Evolutionary conservation across 2,329 filamentous ascomycete species (phyloP), one percentile per base, ranked within the genome.

Genomic region (Aspergillus pseudoglaucus): DNA sequence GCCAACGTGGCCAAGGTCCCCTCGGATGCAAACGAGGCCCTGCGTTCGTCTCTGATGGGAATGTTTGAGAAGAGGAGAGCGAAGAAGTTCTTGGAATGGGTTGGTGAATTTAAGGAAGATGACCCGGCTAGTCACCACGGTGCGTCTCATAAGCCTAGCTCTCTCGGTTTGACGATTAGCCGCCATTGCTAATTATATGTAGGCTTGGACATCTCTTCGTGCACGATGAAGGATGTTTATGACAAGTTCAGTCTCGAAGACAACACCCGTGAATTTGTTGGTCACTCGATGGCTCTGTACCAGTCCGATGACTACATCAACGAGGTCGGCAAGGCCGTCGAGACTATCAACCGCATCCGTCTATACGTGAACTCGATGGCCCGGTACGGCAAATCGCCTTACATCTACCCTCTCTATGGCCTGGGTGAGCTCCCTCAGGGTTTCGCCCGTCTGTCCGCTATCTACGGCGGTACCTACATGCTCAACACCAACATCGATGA

Each of bases 391-490:
- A 97, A 96, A 75, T 97, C 90, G 10, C 94, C 93, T 41, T 98
- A 97, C 78, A 97, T 98, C 76, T 98, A 98, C 79, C 94, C 93
- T 43, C 84, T 97, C 27, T 98, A 98, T 75, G 93, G 93, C 53
- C 83, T 98, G 44, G 93, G 87, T 67, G 93, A 98, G 76, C 85
- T 98, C 48, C 94, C 93, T 32, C 93, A 98, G 74, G 91, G 91
- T 51, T 98, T 98, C 64, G 93, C 93, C 54, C 90, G 93, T 70
- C 82, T 98, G 47, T 96, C 90, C 37, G 93, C 93, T 69, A 97
- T 98, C 73, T 97, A 98, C 67, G 93, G 93, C 56, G 93, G 93
- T 60, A 98, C 93, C 44, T 98, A 98, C 76, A 98, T 98, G 90
- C 85, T 98, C 64, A 97, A 97, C 79, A 95, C 93, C 59, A 83